Percentiles rank a stretch among this genome's conserved stretches.
phyloP scores from a whole-genome alignment of 495 filamentous ascomycete species.

The Delitschia confertaspora region DNA sequence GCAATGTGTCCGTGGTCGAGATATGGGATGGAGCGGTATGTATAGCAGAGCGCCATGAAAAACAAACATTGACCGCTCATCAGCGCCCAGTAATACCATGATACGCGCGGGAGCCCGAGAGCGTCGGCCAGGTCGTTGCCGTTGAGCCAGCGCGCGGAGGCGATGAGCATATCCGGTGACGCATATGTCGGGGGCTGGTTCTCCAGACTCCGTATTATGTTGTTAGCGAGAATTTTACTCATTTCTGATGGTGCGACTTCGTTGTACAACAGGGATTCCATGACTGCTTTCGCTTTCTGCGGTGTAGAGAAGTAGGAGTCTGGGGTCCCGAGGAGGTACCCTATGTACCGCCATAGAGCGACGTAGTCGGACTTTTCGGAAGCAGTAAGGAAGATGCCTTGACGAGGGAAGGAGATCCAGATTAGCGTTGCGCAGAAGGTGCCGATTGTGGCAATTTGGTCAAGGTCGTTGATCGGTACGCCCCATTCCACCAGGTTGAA shows the following conservation, averaged over 20 bases:
- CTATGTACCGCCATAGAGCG: constrained; percentile 67
- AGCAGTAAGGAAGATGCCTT: constrained; percentile 56
- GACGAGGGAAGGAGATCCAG: constrained; percentile 60
- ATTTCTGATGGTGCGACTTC: constrained; percentile 57
- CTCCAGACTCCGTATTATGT: constrained; percentile 60
- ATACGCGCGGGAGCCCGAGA: constrained; percentile 50
- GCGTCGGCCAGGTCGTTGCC: constrained; percentile 52
- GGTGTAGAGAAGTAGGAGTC: constrained; percentile 48
- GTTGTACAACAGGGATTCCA: constrained; percentile 55
- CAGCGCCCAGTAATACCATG: constrained; percentile 49
- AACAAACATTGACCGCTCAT: constrained; percentile 62
- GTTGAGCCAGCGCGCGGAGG: constrained; percentile 61
- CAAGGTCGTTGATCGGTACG: constrained; percentile 65
- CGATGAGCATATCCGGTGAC: constrained; percentile 50
- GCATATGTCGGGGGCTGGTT: constrained; percentile 55
- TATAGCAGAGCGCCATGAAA: constrained; percentile 48
- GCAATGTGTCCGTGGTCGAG: constrained; percentile 52
- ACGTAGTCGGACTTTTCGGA: constrained; percentile 61
- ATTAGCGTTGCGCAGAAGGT: constrained; percentile 59
- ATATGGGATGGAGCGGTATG: constrained; percentile 45
- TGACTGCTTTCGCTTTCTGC: constrained; percentile 46
- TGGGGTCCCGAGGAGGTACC: constrained; percentile 61
- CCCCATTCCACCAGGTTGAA: constrained; percentile 53
- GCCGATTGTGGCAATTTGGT: constrained; percentile 60
- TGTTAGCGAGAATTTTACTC: constrained; percentile 56